Evolutionary conservation across 1,139 yeast genomes (phyloP).

Genomic region (Candida labiduridarum): DNA sequence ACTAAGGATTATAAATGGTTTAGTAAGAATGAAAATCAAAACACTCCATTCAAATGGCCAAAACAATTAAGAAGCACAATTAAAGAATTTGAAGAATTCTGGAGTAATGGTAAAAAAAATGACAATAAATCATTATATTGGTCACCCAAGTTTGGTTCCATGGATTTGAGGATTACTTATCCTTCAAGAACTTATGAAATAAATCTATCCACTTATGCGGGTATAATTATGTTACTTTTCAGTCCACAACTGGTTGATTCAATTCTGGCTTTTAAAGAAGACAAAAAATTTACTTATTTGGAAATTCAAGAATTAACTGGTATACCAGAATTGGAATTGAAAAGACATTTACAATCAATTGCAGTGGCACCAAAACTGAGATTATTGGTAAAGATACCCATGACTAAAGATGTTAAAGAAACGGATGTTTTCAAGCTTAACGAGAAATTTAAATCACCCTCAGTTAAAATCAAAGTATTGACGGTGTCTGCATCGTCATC

Average conservation of each 20-base stretch:
- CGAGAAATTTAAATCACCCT: conserved; percentile 68
- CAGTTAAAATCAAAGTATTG: conserved; percentile 73
- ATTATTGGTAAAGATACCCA: conserved; percentile 69
- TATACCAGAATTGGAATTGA: conserved; percentile 72
- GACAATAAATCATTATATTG: conserved; percentile 76
- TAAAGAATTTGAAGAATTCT: conserved; percentile 44
- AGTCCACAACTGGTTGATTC: conserved; percentile 48
- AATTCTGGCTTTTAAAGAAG: conserved; percentile 47
- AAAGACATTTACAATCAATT: conserved; percentile 79
- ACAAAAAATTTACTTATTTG: conserved; percentile 45
- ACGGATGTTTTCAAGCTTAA: conserved; percentile 71
- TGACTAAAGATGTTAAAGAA: conserved; percentile 68
- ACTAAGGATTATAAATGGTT: conserved; percentile 58
- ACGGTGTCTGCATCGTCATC: conserved; percentile 54
- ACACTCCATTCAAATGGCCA: conserved; percentile 52
- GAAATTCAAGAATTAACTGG: conserved; percentile 69
- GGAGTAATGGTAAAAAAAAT: conserved; percentile 58
- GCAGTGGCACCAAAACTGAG: conserved; percentile 85
- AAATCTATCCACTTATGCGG: conserved; percentile 80
- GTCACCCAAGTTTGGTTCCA: conserved; percentile 77
- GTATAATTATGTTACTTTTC: conserved; percentile 73
- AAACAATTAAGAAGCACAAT: conserved; percentile 40
- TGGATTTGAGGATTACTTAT: conserved; percentile 67
- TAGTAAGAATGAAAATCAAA: conserved; percentile 39
- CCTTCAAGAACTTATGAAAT: conserved; percentile 75